phyloP scores from a whole-genome alignment of 805 yeast species.

The Candida tibetensis region DNA sequence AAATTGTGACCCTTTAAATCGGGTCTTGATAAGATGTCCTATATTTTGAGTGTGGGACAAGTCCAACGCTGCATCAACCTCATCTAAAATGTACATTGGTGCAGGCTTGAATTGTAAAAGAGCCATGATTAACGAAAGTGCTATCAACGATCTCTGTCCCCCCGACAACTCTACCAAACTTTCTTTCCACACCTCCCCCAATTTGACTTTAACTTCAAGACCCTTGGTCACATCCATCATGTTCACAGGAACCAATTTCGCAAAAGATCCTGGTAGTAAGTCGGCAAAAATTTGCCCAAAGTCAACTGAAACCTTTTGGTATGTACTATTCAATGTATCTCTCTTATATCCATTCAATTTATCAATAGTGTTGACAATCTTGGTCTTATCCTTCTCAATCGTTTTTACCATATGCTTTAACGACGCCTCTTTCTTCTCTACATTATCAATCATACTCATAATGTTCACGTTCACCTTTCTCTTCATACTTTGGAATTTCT shows the following conservation, averaged over 20 bases:
- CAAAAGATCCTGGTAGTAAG: constrained; percentile 83
- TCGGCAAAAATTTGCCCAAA: constrained; percentile 90
- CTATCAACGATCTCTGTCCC: constrained; percentile 94
- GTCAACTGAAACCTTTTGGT: constrained; percentile 81
- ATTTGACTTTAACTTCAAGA: constrained; percentile 80
- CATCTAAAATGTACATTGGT: constrained; percentile 96
- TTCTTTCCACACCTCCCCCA: constrained; percentile 95
- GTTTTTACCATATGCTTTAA: constrained; percentile 78
- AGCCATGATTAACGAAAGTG: constrained; percentile 88
- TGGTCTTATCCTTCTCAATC: constrained; percentile 82
- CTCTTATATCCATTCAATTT: constrained; percentile 83
- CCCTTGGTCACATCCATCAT: constrained; percentile 86
- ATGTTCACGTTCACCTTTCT: constrained; percentile 81
- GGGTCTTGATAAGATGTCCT: constrained; percentile 91
- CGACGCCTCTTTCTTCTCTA: constrained; percentile 79
- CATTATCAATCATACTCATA: constrained; percentile 88
- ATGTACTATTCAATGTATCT: constrained; percentile 77
- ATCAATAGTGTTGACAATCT: constrained; percentile 82
- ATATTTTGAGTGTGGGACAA: constrained; percentile 96
- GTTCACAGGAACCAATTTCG: constrained; percentile 81
- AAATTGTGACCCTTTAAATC: constrained; percentile 94
- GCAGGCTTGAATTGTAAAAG: constrained; percentile 94
- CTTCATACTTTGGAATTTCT: constrained; percentile 65
- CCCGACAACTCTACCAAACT: constrained; percentile 93
- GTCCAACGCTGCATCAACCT: constrained; percentile 98